Evolutionary conservation across 805 yeast genomes (phyloP).

Genomic region (Teunomyces gatunensis): DNA sequence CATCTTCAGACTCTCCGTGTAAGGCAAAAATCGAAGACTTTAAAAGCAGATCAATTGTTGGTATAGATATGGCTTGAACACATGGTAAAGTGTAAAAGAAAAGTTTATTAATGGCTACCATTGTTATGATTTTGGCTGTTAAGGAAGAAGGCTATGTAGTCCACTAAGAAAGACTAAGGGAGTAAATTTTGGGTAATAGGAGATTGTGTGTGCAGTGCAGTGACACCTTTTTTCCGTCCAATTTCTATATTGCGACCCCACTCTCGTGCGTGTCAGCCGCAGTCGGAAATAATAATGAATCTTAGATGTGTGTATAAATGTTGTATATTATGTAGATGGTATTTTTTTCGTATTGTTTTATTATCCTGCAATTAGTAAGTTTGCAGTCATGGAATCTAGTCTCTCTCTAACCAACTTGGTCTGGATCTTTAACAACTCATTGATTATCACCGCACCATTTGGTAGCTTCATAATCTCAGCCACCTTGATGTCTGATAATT

Average conservation of each 20-base stretch:
- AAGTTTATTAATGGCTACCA: conserved; percentile 22
- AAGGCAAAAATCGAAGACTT: conserved; percentile 14
- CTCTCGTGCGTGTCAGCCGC: not conserved
- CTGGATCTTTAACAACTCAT: conserved; percentile 62
- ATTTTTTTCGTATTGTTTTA: not conserved
- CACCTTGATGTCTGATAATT: conserved; percentile 48
- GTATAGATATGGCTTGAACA: conserved; percentile 21
- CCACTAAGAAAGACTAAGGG: not conserved
- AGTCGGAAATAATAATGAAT: not conserved
- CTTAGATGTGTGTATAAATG: not conserved
- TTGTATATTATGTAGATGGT: not conserved
- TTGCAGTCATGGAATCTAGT: conserved; percentile 72
- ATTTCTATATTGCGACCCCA: not conserved
- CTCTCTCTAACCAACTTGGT: conserved; percentile 65
- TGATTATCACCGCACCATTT: conserved; percentile 51
- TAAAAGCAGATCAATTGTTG: conserved; percentile 13
- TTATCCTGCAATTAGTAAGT: conserved; percentile 61
- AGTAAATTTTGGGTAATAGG: not conserved
- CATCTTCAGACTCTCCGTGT: conserved; percentile 3
- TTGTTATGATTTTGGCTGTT: conserved; percentile 1
- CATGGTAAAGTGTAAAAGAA: conserved; percentile 11
- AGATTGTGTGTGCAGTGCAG: not conserved
- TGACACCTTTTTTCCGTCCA: not conserved
- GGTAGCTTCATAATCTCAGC: conserved; percentile 42
- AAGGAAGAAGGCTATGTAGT: not conserved